A percentile compares a stretch with the other conserved stretches of the same genome.
phyloP scores from a whole-genome alignment of 306 rosid genomes.

The Gillenia trifoliata region DNA sequence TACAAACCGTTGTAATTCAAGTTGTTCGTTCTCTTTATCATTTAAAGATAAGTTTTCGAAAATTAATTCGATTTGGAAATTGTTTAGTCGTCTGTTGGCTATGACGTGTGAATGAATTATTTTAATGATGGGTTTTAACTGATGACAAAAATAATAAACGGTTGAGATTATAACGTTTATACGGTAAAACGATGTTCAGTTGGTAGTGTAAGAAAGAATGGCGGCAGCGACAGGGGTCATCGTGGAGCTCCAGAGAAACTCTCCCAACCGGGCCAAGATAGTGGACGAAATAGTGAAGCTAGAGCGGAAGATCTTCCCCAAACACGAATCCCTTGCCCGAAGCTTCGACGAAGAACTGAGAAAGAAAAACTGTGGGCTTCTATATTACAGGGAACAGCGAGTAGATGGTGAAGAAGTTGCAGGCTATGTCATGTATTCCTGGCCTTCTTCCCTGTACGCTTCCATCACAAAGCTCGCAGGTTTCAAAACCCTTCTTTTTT shows the following conservation, averaged over 20 bases:
- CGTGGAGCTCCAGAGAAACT: constrained; percentile 51
- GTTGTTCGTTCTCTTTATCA: too few relatives aligned
- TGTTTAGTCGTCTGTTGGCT: too few relatives aligned
- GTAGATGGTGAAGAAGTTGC: constrained; percentile 39
- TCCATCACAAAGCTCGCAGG: constrained; percentile 90
- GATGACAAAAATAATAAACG: too few relatives aligned
- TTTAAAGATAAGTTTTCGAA: too few relatives aligned
- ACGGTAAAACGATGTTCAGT: too few relatives aligned
- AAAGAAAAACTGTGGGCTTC: constrained; percentile 72
- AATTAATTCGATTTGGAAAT: too few relatives aligned
- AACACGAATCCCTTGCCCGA: constrained; percentile 79
- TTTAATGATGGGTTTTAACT: too few relatives aligned
- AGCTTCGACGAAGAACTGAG: constrained; percentile 60
- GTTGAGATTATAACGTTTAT: too few relatives aligned
- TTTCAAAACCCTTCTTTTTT: constrained; percentile 16
- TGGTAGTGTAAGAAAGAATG: constrained; percentile 19
- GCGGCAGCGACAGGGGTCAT: constrained; percentile 30
- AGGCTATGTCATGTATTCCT: constrained; percentile 77
- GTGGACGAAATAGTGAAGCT: constrained; percentile 73
- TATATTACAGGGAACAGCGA: constrained; percentile 30
- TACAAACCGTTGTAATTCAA: too few relatives aligned
- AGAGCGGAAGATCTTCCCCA: constrained; percentile 72
- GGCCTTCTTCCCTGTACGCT: constrained; percentile 82
- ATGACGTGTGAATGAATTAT: too few relatives aligned
- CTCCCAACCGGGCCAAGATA: constrained; percentile 31